A percentile compares a stretch with the other conserved stretches of the same genome.
Conservation (phyloP, 1,284 basidiomycete species). For the Tylopilus orsonianus region DNA sequence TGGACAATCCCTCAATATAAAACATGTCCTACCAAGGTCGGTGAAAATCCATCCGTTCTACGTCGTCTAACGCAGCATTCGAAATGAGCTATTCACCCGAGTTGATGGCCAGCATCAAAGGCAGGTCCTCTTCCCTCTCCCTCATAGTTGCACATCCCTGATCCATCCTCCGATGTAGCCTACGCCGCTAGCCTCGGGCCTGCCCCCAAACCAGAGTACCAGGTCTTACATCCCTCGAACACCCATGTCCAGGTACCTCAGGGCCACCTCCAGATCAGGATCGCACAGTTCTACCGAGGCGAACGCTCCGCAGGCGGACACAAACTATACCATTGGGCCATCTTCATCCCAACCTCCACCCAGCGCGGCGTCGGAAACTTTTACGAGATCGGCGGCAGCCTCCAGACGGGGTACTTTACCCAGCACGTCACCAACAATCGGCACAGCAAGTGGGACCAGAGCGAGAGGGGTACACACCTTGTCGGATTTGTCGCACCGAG, state of each 20-base stretch:
- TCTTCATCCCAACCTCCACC: conserved; percentile 25
- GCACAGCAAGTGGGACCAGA: conserved; percentile 13
- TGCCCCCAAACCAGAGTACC: conserved; percentile 5
- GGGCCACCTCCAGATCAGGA: conserved; percentile 18
- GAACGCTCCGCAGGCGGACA: background rate
- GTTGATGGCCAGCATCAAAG: conserved; percentile 10
- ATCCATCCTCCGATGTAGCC: too few relatives aligned
- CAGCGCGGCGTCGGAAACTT: conserved; percentile 24
- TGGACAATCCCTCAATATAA: conserved; percentile 13
- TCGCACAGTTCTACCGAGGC: conserved; percentile 18
- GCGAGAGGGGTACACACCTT: conserved; percentile 12
- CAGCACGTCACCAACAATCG: conserved; percentile 12
- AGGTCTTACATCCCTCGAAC: conserved; percentile 3
- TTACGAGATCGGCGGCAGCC: conserved; percentile 20
- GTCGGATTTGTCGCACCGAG: conserved; percentile 10
- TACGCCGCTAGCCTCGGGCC: conserved; percentile 9
- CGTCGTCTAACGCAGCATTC: background rate
- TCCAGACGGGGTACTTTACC: conserved; percentile 14
- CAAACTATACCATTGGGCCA: conserved; percentile 23
- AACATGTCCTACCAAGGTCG: background rate
- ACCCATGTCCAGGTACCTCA: conserved; percentile 6
- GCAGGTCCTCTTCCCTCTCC: too few relatives aligned
- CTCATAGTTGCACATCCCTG: too few relatives aligned
- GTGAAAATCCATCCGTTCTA: conserved; percentile 1
- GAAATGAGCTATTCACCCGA: conserved; percentile 16